These are phyloP conservation scores for Phalaenopsis aphrodite DNA, from an alignment of 106 monocot species.

Conservation along the genomic window DNA sequence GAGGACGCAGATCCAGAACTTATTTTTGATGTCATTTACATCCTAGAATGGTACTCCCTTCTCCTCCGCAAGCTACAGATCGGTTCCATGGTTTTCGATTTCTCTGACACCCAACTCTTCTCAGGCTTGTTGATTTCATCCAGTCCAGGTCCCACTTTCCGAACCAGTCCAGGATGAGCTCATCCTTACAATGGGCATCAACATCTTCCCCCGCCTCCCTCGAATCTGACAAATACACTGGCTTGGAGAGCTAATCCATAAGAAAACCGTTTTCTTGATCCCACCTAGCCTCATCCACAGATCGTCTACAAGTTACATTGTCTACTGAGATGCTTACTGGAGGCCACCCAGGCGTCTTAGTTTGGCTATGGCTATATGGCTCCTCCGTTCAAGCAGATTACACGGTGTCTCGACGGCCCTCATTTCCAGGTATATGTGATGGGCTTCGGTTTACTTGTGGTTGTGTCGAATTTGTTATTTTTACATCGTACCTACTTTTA, in stretches of 20 bases:
- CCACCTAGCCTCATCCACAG: slow-evolving; percentile 15
- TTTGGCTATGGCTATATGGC: background rate
- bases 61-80: slow-evolving; percentile 18
- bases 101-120: slow-evolving; percentile 5
- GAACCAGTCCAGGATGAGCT: slow-evolving; percentile 9
- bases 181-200: background rate
- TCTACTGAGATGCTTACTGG: slow-evolving; percentile 10
- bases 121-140: slow-evolving; percentile 12
- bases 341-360: background rate
- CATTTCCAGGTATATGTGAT: background rate
- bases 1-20: background rate
- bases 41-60: background rate
- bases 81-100: slow-evolving; percentile 10
- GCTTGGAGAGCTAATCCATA: slow-evolving; percentile 4
- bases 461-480: background rate
- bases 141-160: slow-evolving; percentile 3
- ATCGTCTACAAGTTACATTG: slow-evolving; percentile 12
- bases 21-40: slow-evolving; percentile 1
- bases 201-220: slow-evolving; percentile 12
- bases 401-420: background rate
- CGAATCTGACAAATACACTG: slow-evolving; percentile 4
- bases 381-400: slow-evolving; percentile 2
- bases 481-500: background rate
- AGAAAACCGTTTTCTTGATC: slow-evolving; percentile 14
- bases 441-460: background rate